Evolutionary conservation across 257 asterid genomes (phyloP).

Genomic region (Henckelia pumila): DNA sequence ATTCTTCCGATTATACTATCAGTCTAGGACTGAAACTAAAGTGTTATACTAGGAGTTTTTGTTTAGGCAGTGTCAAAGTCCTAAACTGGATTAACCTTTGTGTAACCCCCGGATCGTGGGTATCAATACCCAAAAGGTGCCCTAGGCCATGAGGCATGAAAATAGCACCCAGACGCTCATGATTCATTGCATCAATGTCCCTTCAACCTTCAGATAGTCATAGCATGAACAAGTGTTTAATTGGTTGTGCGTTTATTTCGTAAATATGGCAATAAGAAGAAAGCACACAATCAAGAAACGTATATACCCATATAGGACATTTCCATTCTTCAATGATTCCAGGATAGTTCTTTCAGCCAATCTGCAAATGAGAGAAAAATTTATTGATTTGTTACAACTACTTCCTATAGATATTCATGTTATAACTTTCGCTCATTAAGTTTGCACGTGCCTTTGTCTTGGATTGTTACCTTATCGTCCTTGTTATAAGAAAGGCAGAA

Average conservation of each 20-base stretch:
- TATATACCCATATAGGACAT: slow-evolving; percentile 72
- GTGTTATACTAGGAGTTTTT: too few species aligned
- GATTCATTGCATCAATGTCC: slow-evolving; percentile 73
- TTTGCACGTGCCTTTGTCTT: neutral
- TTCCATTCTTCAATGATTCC: slow-evolving; percentile 67
- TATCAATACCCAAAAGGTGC: slow-evolving; percentile 92
- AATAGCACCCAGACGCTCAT: slow-evolving; percentile 78
- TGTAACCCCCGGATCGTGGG: slow-evolving; percentile 98
- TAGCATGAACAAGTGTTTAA: slow-evolving; percentile 15
- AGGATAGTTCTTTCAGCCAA: slow-evolving; percentile 73
- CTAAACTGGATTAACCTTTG: slow-evolving; percentile 67
- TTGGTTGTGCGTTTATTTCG: slow-evolving; percentile 3
- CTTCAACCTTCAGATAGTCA: slow-evolving; percentile 40
- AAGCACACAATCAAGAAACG: slow-evolving; percentile 19
- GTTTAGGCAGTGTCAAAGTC: too few species aligned
- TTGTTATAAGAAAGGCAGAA: slow-evolving; percentile 11
- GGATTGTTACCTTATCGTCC: neutral
- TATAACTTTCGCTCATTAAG: slow-evolving; percentile 9
- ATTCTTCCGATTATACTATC: too few species aligned
- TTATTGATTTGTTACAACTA: slow-evolving; percentile 15
- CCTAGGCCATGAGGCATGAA: slow-evolving; percentile 97
- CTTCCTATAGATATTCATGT: slow-evolving; percentile 5
- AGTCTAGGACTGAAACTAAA: too few species aligned
- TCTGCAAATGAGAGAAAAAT: slow-evolving; percentile 41
- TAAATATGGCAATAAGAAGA: neutral